These are phyloP conservation scores for Zygnema circumcarinatum DNA, from an alignment of 139 green algal genomes.

Conservation along the genomic window DNA sequence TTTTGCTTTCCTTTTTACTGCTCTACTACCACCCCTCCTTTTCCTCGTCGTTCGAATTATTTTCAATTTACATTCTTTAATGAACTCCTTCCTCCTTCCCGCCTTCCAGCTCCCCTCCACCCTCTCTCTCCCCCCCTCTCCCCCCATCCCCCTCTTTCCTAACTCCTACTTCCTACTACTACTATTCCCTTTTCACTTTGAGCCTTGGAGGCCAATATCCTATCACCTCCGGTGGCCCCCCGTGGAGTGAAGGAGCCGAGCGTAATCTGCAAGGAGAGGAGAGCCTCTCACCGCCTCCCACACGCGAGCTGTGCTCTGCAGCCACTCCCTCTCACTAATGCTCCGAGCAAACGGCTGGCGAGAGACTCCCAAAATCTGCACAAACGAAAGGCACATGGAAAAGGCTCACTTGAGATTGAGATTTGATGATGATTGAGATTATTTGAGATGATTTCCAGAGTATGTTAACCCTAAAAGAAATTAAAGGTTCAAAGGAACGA, in stretches of 20 bases:
- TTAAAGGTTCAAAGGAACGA: background rate
- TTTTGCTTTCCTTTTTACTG: background rate
- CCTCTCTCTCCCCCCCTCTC: background rate
- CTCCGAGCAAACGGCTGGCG: slow-evolving; percentile 1
- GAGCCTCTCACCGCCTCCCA: slow-evolving; percentile 9
- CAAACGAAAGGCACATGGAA: background rate
- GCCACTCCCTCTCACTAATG: slow-evolving; percentile 26
- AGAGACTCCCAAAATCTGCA: background rate
- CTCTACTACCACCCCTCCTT: background rate
- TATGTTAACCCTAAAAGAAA: background rate
- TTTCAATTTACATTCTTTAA: background rate
- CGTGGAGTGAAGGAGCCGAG: background rate
- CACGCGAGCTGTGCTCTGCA: background rate
- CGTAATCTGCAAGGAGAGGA: slow-evolving; percentile 8
- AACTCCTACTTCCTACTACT: background rate
- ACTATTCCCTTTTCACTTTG: background rate
- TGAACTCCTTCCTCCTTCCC: background rate
- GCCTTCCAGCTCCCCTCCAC: background rate
- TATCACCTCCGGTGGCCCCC: background rate
- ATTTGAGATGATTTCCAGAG: background rate
- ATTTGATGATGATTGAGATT: background rate
- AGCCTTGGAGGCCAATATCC: background rate
- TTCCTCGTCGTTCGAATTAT: background rate
- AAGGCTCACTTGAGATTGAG: background rate
- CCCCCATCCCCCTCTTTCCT: background rate